phyloP scores from a whole-genome alignment of 1,139 yeast species.

The Zhuliangozyma blackwelliae region DNA sequence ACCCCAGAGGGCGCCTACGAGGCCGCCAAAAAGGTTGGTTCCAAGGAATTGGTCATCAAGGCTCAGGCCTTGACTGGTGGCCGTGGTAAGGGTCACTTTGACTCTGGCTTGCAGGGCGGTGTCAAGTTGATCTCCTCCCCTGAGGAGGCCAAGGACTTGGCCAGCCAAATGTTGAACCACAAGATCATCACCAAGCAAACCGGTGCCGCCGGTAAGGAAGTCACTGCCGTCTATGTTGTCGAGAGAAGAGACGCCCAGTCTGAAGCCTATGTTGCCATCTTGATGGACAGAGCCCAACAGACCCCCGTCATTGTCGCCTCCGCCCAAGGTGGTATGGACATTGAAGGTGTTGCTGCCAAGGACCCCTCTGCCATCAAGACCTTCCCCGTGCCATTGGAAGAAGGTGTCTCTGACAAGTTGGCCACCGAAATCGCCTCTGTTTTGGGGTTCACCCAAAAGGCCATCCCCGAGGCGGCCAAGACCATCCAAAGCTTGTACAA shows the following conservation, averaged over 20 bases:
- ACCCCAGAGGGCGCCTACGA: constrained; percentile 85
- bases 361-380: constrained; percentile 92
- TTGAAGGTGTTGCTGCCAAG: constrained; percentile 94
- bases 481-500: constrained; percentile 83
- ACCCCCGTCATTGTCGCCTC: constrained; percentile 93
- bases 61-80: constrained; percentile 99
- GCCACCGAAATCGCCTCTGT: constrained; percentile 75
- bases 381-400: constrained; percentile 70
- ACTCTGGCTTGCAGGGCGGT: constrained; percentile 94
- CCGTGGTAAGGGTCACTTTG: constrained; percentile 98
- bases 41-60: constrained; percentile 86
- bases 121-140: constrained; percentile 85
- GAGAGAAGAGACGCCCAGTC: constrained; percentile 91
- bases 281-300: constrained; percentile 91
- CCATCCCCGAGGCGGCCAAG: constrained; percentile 83
- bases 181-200: constrained; percentile 97
- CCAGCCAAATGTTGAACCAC: constrained; percentile 86
- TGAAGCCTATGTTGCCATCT: constrained; percentile 92
- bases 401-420: constrained; percentile 75
- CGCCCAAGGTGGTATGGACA: constrained; percentile 99
- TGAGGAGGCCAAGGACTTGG: constrained; percentile 81
- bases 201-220: constrained; percentile 95
- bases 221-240: constrained; percentile 92
- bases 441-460: constrained; percentile 76
- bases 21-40: constrained; percentile 62